A percentile compares a stretch with the other conserved stretches of the same genome.
Evolutionary conservation across 768 basidiomycete species (phyloP).

Genomic region (Pleurotus djamor): DNA sequence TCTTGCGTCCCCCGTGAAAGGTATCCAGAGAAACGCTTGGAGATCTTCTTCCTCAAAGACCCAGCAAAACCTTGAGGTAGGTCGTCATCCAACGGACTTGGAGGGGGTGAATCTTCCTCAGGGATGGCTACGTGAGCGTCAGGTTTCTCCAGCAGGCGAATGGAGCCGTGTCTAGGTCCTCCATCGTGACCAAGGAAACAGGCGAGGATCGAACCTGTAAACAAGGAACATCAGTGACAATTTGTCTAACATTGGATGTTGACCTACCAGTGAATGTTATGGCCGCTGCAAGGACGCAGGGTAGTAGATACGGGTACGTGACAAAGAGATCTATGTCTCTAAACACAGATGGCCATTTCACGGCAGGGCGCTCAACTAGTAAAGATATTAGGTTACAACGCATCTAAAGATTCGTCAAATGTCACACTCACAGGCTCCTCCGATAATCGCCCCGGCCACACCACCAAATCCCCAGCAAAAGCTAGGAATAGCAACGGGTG

Average conservation of each 20-base stretch:
- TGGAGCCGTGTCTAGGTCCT: slow-evolving; percentile 83
- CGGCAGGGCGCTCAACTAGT: slow-evolving; percentile 78
- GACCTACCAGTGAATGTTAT: slow-evolving; percentile 67
- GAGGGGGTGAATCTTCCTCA: slow-evolving; percentile 56
- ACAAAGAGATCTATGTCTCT: slow-evolving; percentile 63
- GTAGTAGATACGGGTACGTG: slow-evolving; percentile 87
- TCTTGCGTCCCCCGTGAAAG: slow-evolving; percentile 53
- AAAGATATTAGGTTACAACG: background rate
- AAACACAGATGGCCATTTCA: slow-evolving; percentile 84
- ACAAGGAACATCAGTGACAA: background rate
- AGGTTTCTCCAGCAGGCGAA: slow-evolving; percentile 82
- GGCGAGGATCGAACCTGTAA: slow-evolving; percentile 76
- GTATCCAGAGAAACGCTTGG: slow-evolving; percentile 56
- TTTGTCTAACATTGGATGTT: no score
- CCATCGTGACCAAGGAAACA: slow-evolving; percentile 92
- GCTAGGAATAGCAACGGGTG: slow-evolving; percentile 29
- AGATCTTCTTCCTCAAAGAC: slow-evolving; percentile 45
- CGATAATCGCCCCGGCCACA: slow-evolving; percentile 85
- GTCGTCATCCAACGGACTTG: slow-evolving; percentile 44
- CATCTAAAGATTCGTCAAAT: background rate
- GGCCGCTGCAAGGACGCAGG: slow-evolving; percentile 73
- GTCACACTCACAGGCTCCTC: slow-evolving; percentile 65
- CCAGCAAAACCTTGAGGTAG: slow-evolving; percentile 36
- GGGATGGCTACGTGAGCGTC: slow-evolving; percentile 48
- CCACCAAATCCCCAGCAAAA: slow-evolving; percentile 98